Base-by-base conservation (phyloP, 2,329 filamentous ascomycete genomes). In the Macrophomina tecta region DNA sequence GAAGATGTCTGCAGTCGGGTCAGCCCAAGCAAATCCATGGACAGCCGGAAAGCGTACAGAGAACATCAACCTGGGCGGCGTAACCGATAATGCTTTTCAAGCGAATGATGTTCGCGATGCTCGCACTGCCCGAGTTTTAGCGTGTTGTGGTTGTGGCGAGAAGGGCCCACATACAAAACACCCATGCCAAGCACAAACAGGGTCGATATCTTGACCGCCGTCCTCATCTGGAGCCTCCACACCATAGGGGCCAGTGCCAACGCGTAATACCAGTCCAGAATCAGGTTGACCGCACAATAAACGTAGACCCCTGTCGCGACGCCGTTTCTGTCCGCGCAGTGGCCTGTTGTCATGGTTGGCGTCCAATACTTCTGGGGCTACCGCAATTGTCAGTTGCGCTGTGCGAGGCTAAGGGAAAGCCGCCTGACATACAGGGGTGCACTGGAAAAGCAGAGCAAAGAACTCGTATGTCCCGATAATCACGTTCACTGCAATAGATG, bases 241-340 rank as follows among this genome's bases (percentile, higher is more conserved):
- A 64, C 52, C 49, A 64, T 28, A 6, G 62, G 62, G 18, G 42
- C 62, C 38, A 64, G 16, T 34, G 62, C 62, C 4, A 64, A 36
- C 6, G 62, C 62, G 7, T 64, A 64, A 49, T 64, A 64, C 49
- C 49, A 55, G 23, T 64, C 62, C 38, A 64, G 28, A 18, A 23
- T 30, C 3, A 64, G 38, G 32, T 64, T 53, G 16, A 64, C 9
- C 4, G 49, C 40, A 2, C 38, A 64, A 28, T 64, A 64, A 2
- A 64, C 62, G 18, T 64, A 64, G n/a, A 64, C 42, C 9, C 62
- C 62, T 14, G 28, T 46, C 1, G 62, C 52, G 7, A 64, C 38
- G 7, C 55, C 55, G 8, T 11, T 60, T 11, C 55, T 38, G 7
- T 46, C 40, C 5, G 55, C 55, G 23, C 55, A 60, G 16, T 32